Conservation (phyloP, 768 basidiomycete genomes). For the Agaricus bisporus region DNA sequence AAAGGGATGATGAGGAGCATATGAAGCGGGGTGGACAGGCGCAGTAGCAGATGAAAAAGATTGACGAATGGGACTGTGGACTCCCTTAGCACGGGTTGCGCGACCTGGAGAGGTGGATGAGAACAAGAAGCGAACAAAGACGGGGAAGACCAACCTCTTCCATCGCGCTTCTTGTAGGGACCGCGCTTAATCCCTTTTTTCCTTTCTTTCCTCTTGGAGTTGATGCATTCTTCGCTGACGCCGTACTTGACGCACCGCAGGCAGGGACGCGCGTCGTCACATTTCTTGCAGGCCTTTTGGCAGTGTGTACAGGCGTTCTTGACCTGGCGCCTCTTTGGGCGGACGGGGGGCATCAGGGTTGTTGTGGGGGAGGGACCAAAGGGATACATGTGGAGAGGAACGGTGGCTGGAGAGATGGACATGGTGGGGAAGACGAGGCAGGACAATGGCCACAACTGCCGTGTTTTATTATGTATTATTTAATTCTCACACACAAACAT, state of each 20-base stretch:
- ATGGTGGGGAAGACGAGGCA: conserved; percentile 12
- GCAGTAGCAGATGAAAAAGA: conserved; percentile 23
- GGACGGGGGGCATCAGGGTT: conserved; percentile 41
- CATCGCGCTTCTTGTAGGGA: conserved; percentile 95
- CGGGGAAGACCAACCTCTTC: conserved; percentile 56
- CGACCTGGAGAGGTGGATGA: conserved; percentile 31
- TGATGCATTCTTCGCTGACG: conserved; percentile 78
- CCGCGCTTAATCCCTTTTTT: conserved; percentile 84
- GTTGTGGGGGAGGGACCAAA: conserved; percentile 39
- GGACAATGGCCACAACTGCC: conserved; percentile 5
- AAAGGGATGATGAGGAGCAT: conserved; percentile 49
- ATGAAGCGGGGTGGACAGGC: conserved; percentile 39
- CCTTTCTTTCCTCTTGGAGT: conserved; percentile 89
- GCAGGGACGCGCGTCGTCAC: conserved; percentile 88
- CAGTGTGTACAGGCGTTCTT: conserved; percentile 91
- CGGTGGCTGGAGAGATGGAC: conserved; percentile 17
- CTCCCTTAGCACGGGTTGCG: conserved; percentile 51
- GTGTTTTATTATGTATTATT: background rate
- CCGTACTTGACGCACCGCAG: conserved; percentile 91
- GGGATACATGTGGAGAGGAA: conserved; percentile 69
- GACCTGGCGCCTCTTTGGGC: conserved; percentile 80
- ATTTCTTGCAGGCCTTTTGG: conserved; percentile 90
- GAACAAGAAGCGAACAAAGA: conserved; percentile 7
- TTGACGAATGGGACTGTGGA: conserved; percentile 29
- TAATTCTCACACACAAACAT: conserved; percentile 26